These are phyloP conservation scores for Ogataea sp. DNA, from an alignment of 805 yeast genomes.

Conservation along the genomic window DNA sequence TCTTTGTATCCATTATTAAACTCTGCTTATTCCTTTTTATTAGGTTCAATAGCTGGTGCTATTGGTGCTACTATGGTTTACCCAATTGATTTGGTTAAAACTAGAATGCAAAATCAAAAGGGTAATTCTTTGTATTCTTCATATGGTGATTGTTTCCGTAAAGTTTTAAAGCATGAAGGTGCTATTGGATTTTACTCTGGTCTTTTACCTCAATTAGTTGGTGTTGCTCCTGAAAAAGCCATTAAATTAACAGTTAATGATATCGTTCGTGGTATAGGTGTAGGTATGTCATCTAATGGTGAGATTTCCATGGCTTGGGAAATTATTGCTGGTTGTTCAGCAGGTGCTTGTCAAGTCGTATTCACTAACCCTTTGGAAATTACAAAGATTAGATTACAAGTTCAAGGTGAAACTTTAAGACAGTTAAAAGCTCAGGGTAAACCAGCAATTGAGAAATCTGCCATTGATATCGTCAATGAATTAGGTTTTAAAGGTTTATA, in stretches of 20 bases:
- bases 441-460: slow-evolving; percentile 36
- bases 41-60: slow-evolving; percentile 96
- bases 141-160: slow-evolving; percentile 78
- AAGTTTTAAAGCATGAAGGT: slow-evolving; percentile 74
- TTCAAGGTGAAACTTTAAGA: slow-evolving; percentile 65
- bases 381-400: slow-evolving; percentile 89
- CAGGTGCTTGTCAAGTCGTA: slow-evolving; percentile 94
- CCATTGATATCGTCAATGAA: slow-evolving; percentile 64
- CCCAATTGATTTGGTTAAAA: slow-evolving; percentile 93
- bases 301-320: slow-evolving; percentile 52
- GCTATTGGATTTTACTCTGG: slow-evolving; percentile 85
- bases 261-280: slow-evolving; percentile 65
- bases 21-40: slow-evolving; percentile 75
- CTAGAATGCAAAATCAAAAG: slow-evolving; percentile 96
- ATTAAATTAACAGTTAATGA: slow-evolving; percentile 94
- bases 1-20: slow-evolving; percentile 63
- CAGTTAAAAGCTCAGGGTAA: slow-evolving; percentile 26
- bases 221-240: slow-evolving; percentile 98
- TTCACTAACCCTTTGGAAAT: slow-evolving; percentile 96
- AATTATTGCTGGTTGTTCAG: slow-evolving; percentile 81
- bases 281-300: slow-evolving; percentile 40
- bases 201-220: slow-evolving; percentile 85
- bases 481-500: slow-evolving; percentile 82
- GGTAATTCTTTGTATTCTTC: slow-evolving; percentile 62
- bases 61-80: slow-evolving; percentile 97